Conservation (phyloP, 2,329 filamentous ascomycete genomes). For the Claviceps citrina region DNA sequence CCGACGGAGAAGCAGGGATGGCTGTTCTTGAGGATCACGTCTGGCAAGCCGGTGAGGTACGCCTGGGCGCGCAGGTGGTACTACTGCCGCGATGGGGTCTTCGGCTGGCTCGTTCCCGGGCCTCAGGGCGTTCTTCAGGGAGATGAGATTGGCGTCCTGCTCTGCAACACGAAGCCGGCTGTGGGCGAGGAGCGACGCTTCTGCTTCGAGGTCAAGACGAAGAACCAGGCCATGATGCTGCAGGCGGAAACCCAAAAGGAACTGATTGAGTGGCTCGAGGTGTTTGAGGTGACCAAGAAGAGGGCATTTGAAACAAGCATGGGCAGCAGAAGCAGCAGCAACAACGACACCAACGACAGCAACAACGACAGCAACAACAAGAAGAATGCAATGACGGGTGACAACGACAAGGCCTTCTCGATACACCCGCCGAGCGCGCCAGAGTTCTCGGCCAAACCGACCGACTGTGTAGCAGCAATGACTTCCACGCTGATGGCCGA, state of each 20-base stretch:
- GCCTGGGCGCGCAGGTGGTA: slow-evolving; percentile 88
- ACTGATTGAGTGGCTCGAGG: slow-evolving; percentile 85
- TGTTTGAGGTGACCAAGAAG: slow-evolving; percentile 88
- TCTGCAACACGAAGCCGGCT: slow-evolving; percentile 84
- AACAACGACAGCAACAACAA: not conserved
- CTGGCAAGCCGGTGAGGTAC: slow-evolving; percentile 80
- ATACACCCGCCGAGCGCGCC: slow-evolving; percentile 78
- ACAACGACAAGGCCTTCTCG: slow-evolving; percentile 65
- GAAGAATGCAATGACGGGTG: slow-evolving; percentile 29
- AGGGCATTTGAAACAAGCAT: slow-evolving; percentile 68
- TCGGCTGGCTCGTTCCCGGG: slow-evolving; percentile 82
- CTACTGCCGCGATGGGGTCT: slow-evolving; percentile 88
- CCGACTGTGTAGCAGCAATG: slow-evolving; percentile 50
- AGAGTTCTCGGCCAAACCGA: slow-evolving; percentile 72
- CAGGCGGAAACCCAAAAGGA: slow-evolving; percentile 88
- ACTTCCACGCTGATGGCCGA: slow-evolving; percentile 40
- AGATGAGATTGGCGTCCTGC: slow-evolving; percentile 84
- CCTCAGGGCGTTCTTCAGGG: slow-evolving; percentile 81
- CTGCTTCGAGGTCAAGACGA: slow-evolving; percentile 97
- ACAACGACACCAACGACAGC: not conserved
- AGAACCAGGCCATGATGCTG: slow-evolving; percentile 74
- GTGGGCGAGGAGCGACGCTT: slow-evolving; percentile 88
- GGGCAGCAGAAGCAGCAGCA: slow-evolving; percentile 31
- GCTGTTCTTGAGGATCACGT: slow-evolving; percentile 68
- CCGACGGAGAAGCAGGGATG: slow-evolving; percentile 80